These are phyloP conservation scores for Stentor roeselii DNA, from an alignment of 73 alveolate species.

Conservation along the genomic window DNA sequence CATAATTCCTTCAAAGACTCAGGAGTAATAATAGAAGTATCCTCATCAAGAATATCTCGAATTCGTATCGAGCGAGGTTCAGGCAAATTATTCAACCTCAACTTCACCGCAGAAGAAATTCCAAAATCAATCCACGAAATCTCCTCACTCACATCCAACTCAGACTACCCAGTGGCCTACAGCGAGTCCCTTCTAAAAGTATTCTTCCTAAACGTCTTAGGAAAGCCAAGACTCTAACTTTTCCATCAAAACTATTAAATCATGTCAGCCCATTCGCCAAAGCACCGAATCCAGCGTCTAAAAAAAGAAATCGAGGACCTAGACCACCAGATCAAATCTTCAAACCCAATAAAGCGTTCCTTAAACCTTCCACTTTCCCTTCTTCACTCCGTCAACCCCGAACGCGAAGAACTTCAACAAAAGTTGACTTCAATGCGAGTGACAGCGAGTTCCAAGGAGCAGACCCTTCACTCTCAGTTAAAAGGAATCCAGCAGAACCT, in stretches of 20 bases:
- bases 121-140: background rate
- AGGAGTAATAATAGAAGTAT: background rate
- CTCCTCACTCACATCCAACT: no score
- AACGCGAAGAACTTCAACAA: conserved; percentile 20
- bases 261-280: no score
- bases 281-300: conserved; percentile 1
- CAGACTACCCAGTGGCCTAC: background rate
- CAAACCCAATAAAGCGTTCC: background rate
- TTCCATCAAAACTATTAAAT: no score
- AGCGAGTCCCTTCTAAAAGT: background rate
- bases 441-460: background rate
- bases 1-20: background rate
- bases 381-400: background rate
- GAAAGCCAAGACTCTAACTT: background rate
- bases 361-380: background rate
- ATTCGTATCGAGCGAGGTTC: background rate
- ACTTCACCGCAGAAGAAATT: background rate
- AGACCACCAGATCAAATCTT: background rate
- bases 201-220: background rate
- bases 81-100: background rate
- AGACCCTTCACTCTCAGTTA: background rate
- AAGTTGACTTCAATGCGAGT: background rate
- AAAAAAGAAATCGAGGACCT: conserved; percentile 6
- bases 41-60: background rate
- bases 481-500: conserved; percentile 11